Percentiles rank a stretch among this genome's conserved stretches.
phyloP scores from a whole-genome alignment of 1,139 yeast species.

The Nakaseomyces kungkrabaensis region DNA sequence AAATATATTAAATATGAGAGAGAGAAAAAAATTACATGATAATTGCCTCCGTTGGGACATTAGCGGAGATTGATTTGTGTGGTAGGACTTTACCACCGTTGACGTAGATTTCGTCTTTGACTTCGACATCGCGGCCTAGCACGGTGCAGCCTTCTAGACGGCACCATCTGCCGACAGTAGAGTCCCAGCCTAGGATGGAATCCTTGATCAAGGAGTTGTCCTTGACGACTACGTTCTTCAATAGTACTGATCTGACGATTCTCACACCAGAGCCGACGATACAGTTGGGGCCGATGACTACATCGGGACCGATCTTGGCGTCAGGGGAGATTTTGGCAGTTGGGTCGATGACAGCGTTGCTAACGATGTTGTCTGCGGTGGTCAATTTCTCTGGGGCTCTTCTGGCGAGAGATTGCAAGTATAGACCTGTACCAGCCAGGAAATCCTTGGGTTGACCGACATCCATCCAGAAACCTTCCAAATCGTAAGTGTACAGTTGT shows the following conservation, averaged over 20 bases:
- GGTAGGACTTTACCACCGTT: conserved; percentile 99
- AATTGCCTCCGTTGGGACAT: conserved; percentile 95
- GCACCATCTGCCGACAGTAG: conserved; percentile 98
- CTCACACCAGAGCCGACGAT: conserved; percentile 98
- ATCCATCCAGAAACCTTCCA: conserved; percentile 99
- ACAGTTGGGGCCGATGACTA: conserved; percentile 94
- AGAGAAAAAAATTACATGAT: conserved; percentile 52
- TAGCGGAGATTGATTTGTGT: conserved; percentile 91
- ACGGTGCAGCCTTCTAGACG: conserved; percentile 97
- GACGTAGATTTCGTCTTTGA: conserved; percentile 96
- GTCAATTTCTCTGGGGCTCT: conserved; percentile 64
- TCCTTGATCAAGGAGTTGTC: conserved; percentile 98
- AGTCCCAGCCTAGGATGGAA: conserved; percentile 98
- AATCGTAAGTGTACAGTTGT: conserved; percentile 86
- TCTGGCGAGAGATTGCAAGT: conserved; percentile 78
- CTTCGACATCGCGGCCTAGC: conserved; percentile 97
- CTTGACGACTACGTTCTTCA: conserved; percentile 84
- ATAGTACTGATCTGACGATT: conserved; percentile 87
- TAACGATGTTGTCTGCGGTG: conserved; percentile 63
- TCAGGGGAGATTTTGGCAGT: conserved; percentile 86
- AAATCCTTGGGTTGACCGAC: conserved; percentile 99
- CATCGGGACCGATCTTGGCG: conserved; percentile 97
- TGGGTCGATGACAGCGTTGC: conserved; percentile 93
- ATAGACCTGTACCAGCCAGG: conserved; percentile 90
- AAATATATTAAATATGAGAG: not conserved